Base-by-base conservation (phyloP, 805 yeast genomes). In the Wickerhamomyces ciferrii region DNA sequence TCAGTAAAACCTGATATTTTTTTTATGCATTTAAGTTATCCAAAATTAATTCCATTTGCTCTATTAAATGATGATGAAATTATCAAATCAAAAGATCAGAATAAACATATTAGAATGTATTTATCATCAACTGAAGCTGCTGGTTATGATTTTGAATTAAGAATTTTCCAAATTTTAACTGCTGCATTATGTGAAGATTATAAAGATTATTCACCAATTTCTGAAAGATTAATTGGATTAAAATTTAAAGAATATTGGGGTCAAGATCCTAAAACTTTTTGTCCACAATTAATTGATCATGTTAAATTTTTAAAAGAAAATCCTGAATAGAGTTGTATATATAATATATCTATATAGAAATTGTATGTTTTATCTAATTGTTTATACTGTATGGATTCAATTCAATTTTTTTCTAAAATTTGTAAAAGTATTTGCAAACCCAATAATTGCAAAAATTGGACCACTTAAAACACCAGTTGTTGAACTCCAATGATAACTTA, bases 11-110 rank as follows among this genome's bases (percentile, higher is more conserved):
- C 65, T 21, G 42, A 37, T 1, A 52, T 67, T 20, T 50, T 72
- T 39, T 80, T 81, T 57, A 73, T 79, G 76, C 87, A 80, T 60
- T 62, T 80, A 50, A 76, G 83, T 17, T 79, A 81, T 56, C 87
- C 87, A 15, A 81, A 76, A 51, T 64, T 69, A 21, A 58, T 59
- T 32, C 71, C 74, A 20, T 60, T 58, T 36, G 54, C 59, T 1
- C 44, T 62, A 21, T 42, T 61, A 21, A 36, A 56, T 19, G 61
- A 61, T 36, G n/a, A 55, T 7, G 66, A 62, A 44, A 60, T 59
- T 38, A 50, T 54, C 36, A 54, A n/a, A n/a, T n/a, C n/a, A n/a
- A n/a, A 53, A 36, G 42, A 39, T 20, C 52, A 47, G 21, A 58
- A 53, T 6, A 35, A 51, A 14, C 71, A 70, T 44, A 48, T 63